Evolutionary conservation across 2,329 filamentous ascomycete genomes (phyloP).

Genomic region (Drechslera avenae): DNA sequence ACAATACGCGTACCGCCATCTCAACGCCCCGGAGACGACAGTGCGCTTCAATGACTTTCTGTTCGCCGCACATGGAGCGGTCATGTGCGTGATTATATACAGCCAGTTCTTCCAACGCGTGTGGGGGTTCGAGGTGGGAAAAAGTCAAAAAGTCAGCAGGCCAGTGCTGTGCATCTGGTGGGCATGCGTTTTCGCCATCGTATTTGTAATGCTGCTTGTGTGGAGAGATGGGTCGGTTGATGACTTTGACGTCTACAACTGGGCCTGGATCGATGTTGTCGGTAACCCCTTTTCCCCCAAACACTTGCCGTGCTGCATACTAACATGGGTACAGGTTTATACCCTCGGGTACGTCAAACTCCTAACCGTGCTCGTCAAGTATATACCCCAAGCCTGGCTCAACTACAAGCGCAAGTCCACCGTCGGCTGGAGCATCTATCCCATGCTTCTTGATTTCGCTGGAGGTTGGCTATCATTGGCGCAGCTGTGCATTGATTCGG

Average conservation of each 20-base stretch:
- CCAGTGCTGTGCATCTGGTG: constrained; percentile 71
- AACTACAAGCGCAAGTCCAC: constrained; percentile 89
- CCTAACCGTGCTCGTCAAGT: constrained; percentile 86
- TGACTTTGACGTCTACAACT: constrained; percentile 55
- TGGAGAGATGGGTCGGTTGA: constrained; percentile 47
- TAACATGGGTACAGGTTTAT: constrained; percentile 54
- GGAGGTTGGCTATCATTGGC: constrained; percentile 81
- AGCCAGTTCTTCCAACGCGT: constrained; percentile 74
- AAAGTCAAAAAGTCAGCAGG: constrained; percentile 60
- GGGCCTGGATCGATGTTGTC: constrained; percentile 70
- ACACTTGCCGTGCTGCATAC: background rate
- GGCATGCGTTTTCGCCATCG: constrained; percentile 66
- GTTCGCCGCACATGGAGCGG: constrained; percentile 80
- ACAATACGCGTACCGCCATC: constrained; percentile 84
- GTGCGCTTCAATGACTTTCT: constrained; percentile 88
- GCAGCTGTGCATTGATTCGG: constrained; percentile 85
- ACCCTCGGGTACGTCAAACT: constrained; percentile 88
- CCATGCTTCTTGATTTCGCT: constrained; percentile 81
- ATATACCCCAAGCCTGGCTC: constrained; percentile 71
- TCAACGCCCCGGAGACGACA: constrained; percentile 73
- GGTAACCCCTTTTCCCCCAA: constrained; percentile 25
- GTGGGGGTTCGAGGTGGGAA: constrained; percentile 75
- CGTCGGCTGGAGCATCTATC: constrained; percentile 81
- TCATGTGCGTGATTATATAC: constrained; percentile 73
- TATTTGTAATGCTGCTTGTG: constrained; percentile 56